Conservation (phyloP, 75 land plant species). For the Azolla pinnata region DNA sequence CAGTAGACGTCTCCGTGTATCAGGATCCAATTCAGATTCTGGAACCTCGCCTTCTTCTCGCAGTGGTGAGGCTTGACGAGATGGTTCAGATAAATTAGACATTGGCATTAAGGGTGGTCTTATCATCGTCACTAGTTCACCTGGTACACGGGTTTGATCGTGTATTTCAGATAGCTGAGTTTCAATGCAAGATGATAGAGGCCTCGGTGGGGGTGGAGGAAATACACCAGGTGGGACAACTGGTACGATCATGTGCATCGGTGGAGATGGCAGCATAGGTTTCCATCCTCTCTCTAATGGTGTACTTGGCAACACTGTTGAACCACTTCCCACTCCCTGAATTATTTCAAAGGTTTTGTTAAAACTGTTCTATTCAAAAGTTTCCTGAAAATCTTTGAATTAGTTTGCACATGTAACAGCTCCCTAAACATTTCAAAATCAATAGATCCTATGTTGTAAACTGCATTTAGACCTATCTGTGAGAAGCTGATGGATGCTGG, state of each 20-base stretch:
- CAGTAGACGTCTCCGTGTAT: constrained; percentile 43
- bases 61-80: constrained; percentile 22
- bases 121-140: not conserved
- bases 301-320: not conserved
- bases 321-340: not conserved
- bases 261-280: not conserved
- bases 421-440: no score
- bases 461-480: no score
- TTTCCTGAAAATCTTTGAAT: no score
- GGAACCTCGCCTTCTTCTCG: constrained; percentile 48
- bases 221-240: not conserved
- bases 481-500: no score
- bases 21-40: constrained; percentile 44
- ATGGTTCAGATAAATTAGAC: constrained; percentile 6
- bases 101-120: constrained; percentile 1
- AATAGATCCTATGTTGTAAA: no score
- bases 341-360: no score
- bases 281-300: not conserved
- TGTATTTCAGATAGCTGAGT: constrained; percentile 5
- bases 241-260: no score
- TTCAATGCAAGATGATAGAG: constrained; percentile 4
- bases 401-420: no score
- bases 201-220: not conserved
- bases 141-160: constrained; percentile 1
- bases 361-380: not conserved